Percentiles rank a stretch among this genome's conserved stretches.
Conservation (phyloP, 2,329 filamentous ascomycete species). For the Nemania sp. region DNA sequence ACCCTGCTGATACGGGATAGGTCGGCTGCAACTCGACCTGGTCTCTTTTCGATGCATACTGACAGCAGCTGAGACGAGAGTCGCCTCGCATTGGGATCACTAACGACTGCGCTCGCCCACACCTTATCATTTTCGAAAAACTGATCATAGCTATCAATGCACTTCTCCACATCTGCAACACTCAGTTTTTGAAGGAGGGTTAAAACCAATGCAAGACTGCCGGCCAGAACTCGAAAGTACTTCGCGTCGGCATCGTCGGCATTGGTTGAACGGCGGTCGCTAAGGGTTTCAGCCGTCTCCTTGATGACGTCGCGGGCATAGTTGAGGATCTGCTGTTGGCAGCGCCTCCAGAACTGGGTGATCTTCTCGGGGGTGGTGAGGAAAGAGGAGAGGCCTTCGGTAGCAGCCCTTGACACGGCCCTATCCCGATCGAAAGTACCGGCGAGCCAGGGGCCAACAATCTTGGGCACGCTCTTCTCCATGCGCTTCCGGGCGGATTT, state of each 20-base stretch:
- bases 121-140: conserved; percentile 75
- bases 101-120: conserved; percentile 74
- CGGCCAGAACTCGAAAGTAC: conserved; percentile 78
- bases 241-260: conserved; percentile 88
- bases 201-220: conserved; percentile 66
- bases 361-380: conserved; percentile 85
- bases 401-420: conserved; percentile 79
- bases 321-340: conserved; percentile 82
- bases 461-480: conserved; percentile 79
- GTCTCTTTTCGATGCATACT: conserved; percentile 60
- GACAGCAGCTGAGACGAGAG: conserved; percentile 64
- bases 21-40: conserved; percentile 61
- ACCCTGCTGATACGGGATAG: conserved; percentile 65
- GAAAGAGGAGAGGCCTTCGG: conserved; percentile 79
- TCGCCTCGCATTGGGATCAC: conserved; percentile 66
- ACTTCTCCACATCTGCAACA: conserved; percentile 67
- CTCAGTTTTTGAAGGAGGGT: conserved; percentile 64
- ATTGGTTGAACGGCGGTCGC: conserved; percentile 87
- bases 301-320: conserved; percentile 84
- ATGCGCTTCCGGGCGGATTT: conserved; percentile 81
- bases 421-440: conserved; percentile 89
- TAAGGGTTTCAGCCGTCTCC: conserved; percentile 84
- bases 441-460: conserved; percentile 91
- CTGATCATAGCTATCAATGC: conserved; percentile 70
- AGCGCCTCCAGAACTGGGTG: conserved; percentile 80